phyloP scores from a whole-genome alignment of 1,284 basidiomycete genomes.

The Tausonia pullulans region DNA sequence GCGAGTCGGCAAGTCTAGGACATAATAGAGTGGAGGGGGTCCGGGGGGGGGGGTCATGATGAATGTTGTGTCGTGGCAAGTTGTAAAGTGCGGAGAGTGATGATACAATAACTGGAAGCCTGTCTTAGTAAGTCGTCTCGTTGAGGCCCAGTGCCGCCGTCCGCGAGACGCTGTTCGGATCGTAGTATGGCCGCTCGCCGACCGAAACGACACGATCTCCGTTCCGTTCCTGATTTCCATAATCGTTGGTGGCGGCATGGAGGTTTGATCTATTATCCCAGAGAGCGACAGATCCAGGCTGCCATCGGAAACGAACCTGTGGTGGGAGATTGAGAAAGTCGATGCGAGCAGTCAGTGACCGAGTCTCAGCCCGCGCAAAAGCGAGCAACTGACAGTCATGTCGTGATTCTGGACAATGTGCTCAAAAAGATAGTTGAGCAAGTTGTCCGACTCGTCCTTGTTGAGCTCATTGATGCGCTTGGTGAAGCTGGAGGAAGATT shows the following conservation, averaged over 20 bases:
- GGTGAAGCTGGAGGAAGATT: conserved; percentile 41
- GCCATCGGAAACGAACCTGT: conserved; percentile 31
- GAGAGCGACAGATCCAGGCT: conserved; percentile 18
- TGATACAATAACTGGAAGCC: no score
- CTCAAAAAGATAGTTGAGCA: conserved; percentile 7
- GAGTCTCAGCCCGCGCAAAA: no score
- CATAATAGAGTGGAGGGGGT: no score
- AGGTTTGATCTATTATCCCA: conserved; percentile 25
- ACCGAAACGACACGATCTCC: conserved; percentile 25
- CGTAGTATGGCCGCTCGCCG: conserved; percentile 21
- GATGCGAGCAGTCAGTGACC: no score
- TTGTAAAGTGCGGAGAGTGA: no score
- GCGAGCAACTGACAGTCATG: not conserved
- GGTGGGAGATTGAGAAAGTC: no score
- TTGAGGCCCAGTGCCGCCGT: conserved; percentile 19
- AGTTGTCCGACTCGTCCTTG: conserved; percentile 15
- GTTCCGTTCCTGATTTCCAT: conserved; percentile 6
- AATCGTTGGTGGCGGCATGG: conserved; percentile 19
- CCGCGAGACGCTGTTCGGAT: conserved; percentile 3
- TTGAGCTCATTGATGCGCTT: conserved; percentile 17
- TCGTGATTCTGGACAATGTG: conserved; percentile 18
- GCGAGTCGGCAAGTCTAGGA: no score
- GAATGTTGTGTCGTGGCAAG: no score
- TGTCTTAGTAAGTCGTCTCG: no score
- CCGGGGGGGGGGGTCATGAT: no score